Evolutionary conservation across 176 grass and related monocot species (phyloP), one percentile per base, ranked within the genome.

Genomic region (Hyparrhenia diplandra): DNA sequence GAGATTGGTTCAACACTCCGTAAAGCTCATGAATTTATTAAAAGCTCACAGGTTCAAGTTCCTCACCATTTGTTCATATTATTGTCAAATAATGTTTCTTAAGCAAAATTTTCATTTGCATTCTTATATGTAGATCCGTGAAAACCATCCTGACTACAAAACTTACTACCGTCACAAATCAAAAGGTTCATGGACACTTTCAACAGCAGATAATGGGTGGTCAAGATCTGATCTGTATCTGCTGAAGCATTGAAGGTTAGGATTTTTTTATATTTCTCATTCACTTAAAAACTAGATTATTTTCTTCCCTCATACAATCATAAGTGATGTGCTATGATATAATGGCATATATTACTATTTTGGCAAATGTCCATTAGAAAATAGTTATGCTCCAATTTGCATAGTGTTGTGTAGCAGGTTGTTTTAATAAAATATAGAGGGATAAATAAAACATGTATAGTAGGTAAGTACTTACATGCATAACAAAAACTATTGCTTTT

Each of bases 161-260:
- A 12, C 28, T 47, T 82, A 74, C 18, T 92, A 88, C 11, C 86
- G 86, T 13, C 86, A 91, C 34, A 75, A 64, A 52, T 82, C 90
- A n/a, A 88, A 88, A 92, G 90, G 90, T 66, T 82, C 86, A 52
- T 92, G 90, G 86, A 82, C 90, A 61, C 84, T 86, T 62, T 92
- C 90, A 27, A 92, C 86, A 24, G 45, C 71, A n/a, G 90, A 92
- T 72, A 79, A 89, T 11, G 90, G 86, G 17, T 92, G 86, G 76
- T 75, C 71, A 4, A 73, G 86, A 52, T 83, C n/a, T n/a, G n/a
- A n/a, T n/a, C n/a, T n/a, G n/a, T 83, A n/a, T n/a, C 80, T 20
- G 79, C 80, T 11, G 80, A 89, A 80, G 90, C 79, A 77, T 45
- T 89, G 27, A 71, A 86, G 86, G 90, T 92, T 2, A 82, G 14